A percentile compares a stretch with the other conserved stretches of the same genome.
Conservation (phyloP, 2,329 filamentous ascomycete genomes). For the Bertia moriformis region DNA sequence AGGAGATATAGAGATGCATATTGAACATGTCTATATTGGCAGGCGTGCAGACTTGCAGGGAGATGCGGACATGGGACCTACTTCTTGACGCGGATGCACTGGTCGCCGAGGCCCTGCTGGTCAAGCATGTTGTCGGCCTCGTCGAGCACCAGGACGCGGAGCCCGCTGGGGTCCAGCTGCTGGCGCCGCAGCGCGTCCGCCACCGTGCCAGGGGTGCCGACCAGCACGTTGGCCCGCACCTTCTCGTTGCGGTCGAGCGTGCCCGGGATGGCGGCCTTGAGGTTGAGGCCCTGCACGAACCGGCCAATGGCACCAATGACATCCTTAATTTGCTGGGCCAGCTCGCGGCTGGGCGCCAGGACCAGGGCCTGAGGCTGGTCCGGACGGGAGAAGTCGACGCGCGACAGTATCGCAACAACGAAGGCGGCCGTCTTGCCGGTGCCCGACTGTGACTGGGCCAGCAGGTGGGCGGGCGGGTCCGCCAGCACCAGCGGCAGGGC, state of each 20-base stretch:
- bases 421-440: constrained; percentile 98
- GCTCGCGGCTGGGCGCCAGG: constrained; percentile 81
- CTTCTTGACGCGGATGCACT: constrained; percentile 81
- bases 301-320: constrained; percentile 74
- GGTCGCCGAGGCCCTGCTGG: constrained; percentile 84
- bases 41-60: too few species aligned
- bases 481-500: constrained; percentile 78
- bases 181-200: constrained; percentile 71
- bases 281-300: constrained; percentile 62
- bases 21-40: too few species aligned
- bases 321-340: constrained; percentile 83
- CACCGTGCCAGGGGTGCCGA: constrained; percentile 87
- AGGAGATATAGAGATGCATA: too few species aligned
- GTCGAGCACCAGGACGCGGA: constrained; percentile 80
- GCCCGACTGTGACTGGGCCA: constrained; percentile 97
- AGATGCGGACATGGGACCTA: too few species aligned
- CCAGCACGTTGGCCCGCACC: constrained; percentile 66
- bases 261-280: constrained; percentile 74
- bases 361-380: constrained; percentile 71
- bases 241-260: constrained; percentile 51
- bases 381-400: constrained; percentile 59
- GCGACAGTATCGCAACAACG: constrained; percentile 77
- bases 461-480: constrained; percentile 82
- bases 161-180: constrained; percentile 54
- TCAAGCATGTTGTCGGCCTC: constrained; percentile 99